These are phyloP conservation scores for Hypoxylon lenormandii DNA, from an alignment of 495 filamentous ascomycete species.

Conservation along the genomic window DNA sequence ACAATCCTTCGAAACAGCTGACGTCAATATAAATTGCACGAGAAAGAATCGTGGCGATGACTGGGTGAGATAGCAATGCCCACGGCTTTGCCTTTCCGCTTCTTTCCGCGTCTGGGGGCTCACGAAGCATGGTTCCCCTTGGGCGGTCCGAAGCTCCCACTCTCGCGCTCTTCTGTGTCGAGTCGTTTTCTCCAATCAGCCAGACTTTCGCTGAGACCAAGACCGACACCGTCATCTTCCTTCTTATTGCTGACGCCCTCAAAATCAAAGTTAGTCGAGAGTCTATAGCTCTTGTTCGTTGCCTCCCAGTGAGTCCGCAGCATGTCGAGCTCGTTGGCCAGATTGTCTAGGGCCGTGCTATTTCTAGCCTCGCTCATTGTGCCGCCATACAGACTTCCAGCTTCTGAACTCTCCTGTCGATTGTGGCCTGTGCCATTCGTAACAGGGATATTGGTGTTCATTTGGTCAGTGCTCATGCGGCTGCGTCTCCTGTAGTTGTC, in stretches of 20 bases:
- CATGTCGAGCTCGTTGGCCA: constrained; percentile 90
- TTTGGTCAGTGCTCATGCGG: constrained; percentile 51
- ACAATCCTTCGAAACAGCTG: too few relatives aligned
- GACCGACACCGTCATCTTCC: constrained; percentile 58
- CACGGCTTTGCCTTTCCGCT: not conserved
- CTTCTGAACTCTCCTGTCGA: constrained; percentile 71
- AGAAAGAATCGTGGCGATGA: not conserved
- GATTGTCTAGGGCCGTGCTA: constrained; percentile 86
- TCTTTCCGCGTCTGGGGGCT: not conserved
- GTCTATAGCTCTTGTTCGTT: constrained; percentile 90
- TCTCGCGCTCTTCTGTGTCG: constrained; percentile 69
- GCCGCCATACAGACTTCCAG: constrained; percentile 61
- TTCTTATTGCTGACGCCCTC: constrained; percentile 70
- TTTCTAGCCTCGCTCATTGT: constrained; percentile 69
- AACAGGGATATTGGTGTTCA: constrained; percentile 45
- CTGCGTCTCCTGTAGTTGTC: constrained; percentile 88
- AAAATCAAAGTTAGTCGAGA: constrained; percentile 87
- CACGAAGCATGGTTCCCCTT: constrained; percentile 39
- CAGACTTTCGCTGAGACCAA: constrained; percentile 73
- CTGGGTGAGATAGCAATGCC: not conserved
- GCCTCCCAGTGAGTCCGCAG: constrained; percentile 92
- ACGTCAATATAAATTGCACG: constrained; percentile 17
- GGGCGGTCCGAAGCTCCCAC: constrained; percentile 17
- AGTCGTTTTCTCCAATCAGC: constrained; percentile 80
- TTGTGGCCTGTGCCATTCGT: constrained; percentile 57